Conservation (phyloP, 1,284 basidiomycete species). For the Rhodotorula mucilaginosa region DNA sequence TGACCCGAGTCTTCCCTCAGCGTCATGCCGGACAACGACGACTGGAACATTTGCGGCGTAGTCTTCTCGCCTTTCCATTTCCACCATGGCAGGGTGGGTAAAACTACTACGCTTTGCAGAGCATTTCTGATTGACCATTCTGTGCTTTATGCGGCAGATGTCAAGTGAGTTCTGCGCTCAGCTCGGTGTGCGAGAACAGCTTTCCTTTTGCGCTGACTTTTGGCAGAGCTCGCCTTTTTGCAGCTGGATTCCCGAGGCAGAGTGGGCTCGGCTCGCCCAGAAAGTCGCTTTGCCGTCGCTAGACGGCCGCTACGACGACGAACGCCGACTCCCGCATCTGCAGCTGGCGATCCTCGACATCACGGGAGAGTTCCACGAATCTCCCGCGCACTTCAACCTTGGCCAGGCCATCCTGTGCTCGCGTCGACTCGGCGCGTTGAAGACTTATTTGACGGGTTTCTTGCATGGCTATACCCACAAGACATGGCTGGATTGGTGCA, state of each 20-base stretch:
- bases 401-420: neutral
- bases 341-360: neutral
- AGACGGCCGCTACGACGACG: neutral
- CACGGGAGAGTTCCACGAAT: neutral
- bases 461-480: neutral
- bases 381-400: neutral
- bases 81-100: constrained; percentile 50
- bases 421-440: neutral
- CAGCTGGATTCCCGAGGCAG: neutral
- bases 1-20: neutral
- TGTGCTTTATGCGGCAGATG: neutral
- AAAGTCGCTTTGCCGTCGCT: neutral
- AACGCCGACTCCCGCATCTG: neutral
- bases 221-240: neutral
- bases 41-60: constrained; percentile 66
- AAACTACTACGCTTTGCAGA: neutral
- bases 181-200: neutral
- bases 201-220: neutral
- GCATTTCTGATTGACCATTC: neutral
- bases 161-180: neutral
- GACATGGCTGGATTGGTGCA: neutral
- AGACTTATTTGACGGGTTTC: neutral
- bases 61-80: constrained; percentile 63
- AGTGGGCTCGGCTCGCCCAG: neutral
- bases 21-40: constrained; percentile 62